Conservation (phyloP, 345 rosid species). For the Chamaenerion angustifolium region DNA sequence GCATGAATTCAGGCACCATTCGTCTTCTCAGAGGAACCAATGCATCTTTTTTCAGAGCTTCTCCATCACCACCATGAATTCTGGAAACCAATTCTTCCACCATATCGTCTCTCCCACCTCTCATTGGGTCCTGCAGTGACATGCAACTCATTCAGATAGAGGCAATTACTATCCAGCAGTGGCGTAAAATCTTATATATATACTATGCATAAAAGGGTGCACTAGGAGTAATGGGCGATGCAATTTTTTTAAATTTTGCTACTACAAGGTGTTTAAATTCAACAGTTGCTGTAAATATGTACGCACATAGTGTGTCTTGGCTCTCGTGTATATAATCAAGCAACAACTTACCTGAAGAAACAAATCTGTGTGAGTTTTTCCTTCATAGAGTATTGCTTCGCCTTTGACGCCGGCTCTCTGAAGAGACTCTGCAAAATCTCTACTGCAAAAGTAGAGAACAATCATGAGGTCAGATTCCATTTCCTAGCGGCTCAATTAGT, state of each 20-base stretch:
- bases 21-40: constrained; percentile 63
- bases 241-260: too few relatives aligned
- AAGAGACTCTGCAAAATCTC: constrained; percentile 62
- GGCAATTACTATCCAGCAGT: background rate
- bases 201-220: too few relatives aligned
- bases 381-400: constrained; percentile 59
- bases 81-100: constrained; percentile 64
- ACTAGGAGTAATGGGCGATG: background rate
- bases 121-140: constrained; percentile 77
- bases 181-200: too few relatives aligned
- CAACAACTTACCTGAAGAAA: constrained; percentile 66
- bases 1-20: constrained; percentile 85
- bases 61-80: constrained; percentile 42
- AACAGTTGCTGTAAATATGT: background rate
- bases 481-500: background rate
- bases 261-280: too few relatives aligned
- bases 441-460: constrained; percentile 30
- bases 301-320: too few relatives aligned
- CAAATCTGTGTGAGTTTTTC: constrained; percentile 89
- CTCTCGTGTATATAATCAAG: background rate
- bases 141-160: background rate
- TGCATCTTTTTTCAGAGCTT: constrained; percentile 38
- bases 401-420: constrained; percentile 61
- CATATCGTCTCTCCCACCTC: constrained; percentile 88
- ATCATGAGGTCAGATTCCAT: background rate